Evolutionary conservation across 2,329 filamentous ascomycete genomes (phyloP).

Genomic region (Colletotrichum filicis): DNA sequence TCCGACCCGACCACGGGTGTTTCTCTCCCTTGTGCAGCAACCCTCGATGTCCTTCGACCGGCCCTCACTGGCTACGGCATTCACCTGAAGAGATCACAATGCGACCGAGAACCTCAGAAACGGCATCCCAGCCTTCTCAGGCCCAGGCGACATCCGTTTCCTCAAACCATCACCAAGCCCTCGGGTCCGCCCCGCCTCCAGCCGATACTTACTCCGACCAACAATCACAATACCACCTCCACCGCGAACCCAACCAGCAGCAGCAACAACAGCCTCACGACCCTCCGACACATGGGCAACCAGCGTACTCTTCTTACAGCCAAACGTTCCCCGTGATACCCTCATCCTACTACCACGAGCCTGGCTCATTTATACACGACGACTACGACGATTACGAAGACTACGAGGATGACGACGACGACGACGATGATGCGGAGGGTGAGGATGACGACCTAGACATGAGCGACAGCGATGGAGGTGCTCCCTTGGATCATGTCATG

Average conservation of each 20-base stretch:
- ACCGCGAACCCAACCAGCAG: conserved; percentile 22
- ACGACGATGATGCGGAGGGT: conserved; percentile 25
- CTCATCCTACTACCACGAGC: conserved; percentile 27
- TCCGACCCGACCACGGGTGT: conserved; percentile 12
- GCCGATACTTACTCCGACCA: conserved; percentile 15
- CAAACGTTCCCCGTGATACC: conserved; percentile 30
- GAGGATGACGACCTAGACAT: conserved; percentile 42
- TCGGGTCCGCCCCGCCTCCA: conserved; percentile 21
- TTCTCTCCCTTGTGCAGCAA: neutral
- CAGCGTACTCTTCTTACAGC: conserved; percentile 16
- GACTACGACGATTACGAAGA: conserved; percentile 24
- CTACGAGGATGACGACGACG: conserved; percentile 25
- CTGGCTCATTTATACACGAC: conserved; percentile 10
- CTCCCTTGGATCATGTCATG: conserved; percentile 33
- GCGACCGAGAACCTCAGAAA: conserved; percentile 29
- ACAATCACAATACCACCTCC: conserved; percentile 10
- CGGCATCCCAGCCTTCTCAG: conserved; percentile 28
- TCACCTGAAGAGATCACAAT: conserved; percentile 25
- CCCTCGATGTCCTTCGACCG: conserved; percentile 26
- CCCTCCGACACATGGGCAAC: conserved; percentile 2
- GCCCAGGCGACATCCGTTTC: conserved; percentile 21
- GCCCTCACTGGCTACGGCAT: conserved; percentile 21
- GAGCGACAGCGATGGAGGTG: conserved; percentile 49
- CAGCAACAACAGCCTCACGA: conserved; percentile 12
- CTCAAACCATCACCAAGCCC: conserved; percentile 26